Base-by-base conservation (phyloP, 306 rosid species). In the Acacia crassicarpa region DNA sequence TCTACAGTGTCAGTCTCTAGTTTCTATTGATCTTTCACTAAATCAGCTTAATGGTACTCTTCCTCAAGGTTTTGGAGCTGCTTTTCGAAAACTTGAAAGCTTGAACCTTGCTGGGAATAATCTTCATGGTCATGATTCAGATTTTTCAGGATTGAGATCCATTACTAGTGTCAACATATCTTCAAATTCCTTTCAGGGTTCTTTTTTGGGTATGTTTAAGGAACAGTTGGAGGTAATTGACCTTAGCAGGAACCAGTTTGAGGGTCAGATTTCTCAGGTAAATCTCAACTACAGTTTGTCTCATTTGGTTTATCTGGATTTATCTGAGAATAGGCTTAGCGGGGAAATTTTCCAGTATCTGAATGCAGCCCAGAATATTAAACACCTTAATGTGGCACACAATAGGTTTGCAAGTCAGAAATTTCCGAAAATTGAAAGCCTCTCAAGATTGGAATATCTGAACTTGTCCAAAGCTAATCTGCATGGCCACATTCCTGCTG, bases 201-300 rank as follows among this genome's bases (percentile, higher is more conserved):
- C 99, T 70, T 84, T 91, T 73, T 54, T 88, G 85, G 89, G 84
- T 25, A 68, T 94, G 69, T 91, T 96, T 79, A 87, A 77, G 84
- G 93, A 80, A 79, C 83, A 43, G 72, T 59, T 94, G 90, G 90
- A 91, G 90, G 92, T 92, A 58, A 67, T 91, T 51, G 99, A 96
- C 86, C 83, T 96, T 78, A 92, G 97, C 88, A 92, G 90, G 86
- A 96, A 96, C 88, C 94, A 89, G 86, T 92, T 96, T 86, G 91
- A 87, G 78, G 95, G 97, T 79, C 84, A 86, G 85, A 78, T 94
- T 83, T 88, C 98, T 65, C 94, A 92, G 98, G 98, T 91, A 92
- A 92, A 82, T 45, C 78, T 77, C 88, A 87, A 81, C 59, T 82
- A 79, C 82, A 89, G 78, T 49, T 91, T 90, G 97, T 90, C 95